Conservation (phyloP, 2,329 filamentous ascomycete species). For the Cordyceps farinosa region DNA sequence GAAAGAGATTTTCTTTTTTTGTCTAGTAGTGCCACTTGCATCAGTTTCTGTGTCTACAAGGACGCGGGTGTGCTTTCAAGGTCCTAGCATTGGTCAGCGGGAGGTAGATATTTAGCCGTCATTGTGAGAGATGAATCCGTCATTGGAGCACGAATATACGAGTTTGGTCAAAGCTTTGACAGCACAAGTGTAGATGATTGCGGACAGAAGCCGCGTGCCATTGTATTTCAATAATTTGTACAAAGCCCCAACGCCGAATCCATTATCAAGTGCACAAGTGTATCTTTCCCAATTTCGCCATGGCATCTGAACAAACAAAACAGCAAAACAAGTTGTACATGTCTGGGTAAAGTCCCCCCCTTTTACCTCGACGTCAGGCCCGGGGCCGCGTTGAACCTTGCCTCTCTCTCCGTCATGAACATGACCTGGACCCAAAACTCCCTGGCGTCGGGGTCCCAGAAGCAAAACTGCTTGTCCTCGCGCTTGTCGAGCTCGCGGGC, state of each 20-base stretch:
- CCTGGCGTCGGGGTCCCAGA: conserved; percentile 93
- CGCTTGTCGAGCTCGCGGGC: conserved; percentile 87
- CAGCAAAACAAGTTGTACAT: not conserved
- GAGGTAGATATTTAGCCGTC: not conserved
- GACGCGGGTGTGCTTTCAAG: not conserved
- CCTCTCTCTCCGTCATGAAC: conserved; percentile 97
- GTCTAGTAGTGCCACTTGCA: conserved; percentile 5
- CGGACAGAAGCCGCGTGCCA: not conserved
- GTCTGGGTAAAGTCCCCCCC: not conserved
- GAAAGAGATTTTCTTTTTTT: not conserved
- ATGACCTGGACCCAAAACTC: conserved; percentile 98
- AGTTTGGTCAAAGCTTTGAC: not conserved
- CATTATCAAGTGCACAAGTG: conserved; percentile 3
- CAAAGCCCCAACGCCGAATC: conserved; percentile 6
- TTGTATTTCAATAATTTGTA: not conserved
- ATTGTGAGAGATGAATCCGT: not conserved
- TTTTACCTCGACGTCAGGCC: conserved; percentile 49
- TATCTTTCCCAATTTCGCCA: not conserved
- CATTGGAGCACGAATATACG: not conserved
- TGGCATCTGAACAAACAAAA: not conserved
- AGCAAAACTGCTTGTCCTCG: conserved; percentile 85
- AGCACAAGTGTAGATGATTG: not conserved
- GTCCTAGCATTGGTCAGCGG: conserved; percentile 9
- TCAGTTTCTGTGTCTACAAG: not conserved
- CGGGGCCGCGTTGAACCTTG: conserved; percentile 70